These are phyloP conservation scores for Salix udensis DNA, from an alignment of 345 rosid species.

Conservation along the genomic window DNA sequence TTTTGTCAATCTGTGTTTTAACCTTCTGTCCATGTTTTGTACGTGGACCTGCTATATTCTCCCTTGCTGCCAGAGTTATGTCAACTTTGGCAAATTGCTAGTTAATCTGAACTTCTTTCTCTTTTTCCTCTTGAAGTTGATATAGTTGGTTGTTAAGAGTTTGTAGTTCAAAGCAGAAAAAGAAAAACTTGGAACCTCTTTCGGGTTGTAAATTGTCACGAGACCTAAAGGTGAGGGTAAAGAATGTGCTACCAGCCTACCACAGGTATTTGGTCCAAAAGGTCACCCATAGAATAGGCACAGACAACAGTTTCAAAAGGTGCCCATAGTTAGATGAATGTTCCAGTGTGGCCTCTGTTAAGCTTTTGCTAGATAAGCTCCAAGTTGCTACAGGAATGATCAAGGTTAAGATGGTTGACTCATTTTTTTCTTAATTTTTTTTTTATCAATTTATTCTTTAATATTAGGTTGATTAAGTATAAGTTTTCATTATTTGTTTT, in stretches of 20 bases:
- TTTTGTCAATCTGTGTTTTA: background rate
- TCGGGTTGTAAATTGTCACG: background rate
- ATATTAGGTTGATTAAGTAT: too few species aligned
- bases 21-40: background rate
- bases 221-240: background rate
- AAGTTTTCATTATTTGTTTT: too few species aligned
- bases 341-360: background rate
- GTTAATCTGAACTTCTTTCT: background rate
- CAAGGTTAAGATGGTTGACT: background rate
- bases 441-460: too few species aligned
- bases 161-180: background rate
- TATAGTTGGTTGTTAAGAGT: background rate
- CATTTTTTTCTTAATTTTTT: too few species aligned
- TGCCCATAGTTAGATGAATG: background rate
- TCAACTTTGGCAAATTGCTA: background rate
- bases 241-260: background rate
- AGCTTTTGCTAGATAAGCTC: background rate
- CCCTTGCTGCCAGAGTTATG: background rate
- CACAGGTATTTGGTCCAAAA: background rate
- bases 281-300: background rate
- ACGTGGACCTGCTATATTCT: background rate
- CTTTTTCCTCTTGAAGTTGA: background rate
- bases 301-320: background rate
- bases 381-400: background rate
- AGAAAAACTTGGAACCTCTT: background rate